A percentile compares a stretch with the other conserved stretches of the same genome.
Conservation (phyloP, 1,139 yeast species). For the Kodamaea sp. region DNA sequence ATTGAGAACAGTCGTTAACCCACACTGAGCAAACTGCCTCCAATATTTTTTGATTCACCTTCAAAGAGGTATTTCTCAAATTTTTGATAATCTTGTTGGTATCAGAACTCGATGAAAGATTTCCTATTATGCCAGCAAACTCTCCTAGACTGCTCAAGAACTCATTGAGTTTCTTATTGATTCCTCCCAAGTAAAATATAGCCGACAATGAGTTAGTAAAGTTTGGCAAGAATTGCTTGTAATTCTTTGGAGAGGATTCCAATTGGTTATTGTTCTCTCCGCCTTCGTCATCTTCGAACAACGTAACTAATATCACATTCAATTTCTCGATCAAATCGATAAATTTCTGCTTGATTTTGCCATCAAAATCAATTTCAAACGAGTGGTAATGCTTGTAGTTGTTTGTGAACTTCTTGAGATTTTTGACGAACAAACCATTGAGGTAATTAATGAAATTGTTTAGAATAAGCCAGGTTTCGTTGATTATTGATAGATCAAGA, state of each 20-base stretch:
- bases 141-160: slow-evolving; percentile 38
- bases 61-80: slow-evolving; percentile 33
- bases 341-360: slow-evolving; percentile 30
- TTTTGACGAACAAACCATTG: slow-evolving; percentile 32
- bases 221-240: slow-evolving; percentile 41
- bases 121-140: slow-evolving; percentile 36
- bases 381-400: slow-evolving; percentile 40
- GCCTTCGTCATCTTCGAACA: slow-evolving; percentile 34
- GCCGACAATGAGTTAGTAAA: slow-evolving; percentile 47
- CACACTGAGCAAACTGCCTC: slow-evolving; percentile 50
- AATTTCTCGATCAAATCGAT: slow-evolving; percentile 29
- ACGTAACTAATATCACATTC: slow-evolving; percentile 26
- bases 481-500: slow-evolving; percentile 44
- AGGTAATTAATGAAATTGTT: slow-evolving; percentile 39
- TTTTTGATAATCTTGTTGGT: slow-evolving; percentile 41
- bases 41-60: slow-evolving; percentile 41
- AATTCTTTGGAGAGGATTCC: slow-evolving; percentile 39
- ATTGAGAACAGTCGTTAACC: slow-evolving; percentile 51
- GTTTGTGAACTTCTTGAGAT: slow-evolving; percentile 36
- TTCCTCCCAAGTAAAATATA: slow-evolving; percentile 35
- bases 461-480: slow-evolving; percentile 49
- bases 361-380: slow-evolving; percentile 32
- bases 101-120: slow-evolving; percentile 31
- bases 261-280: slow-evolving; percentile 29
- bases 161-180: slow-evolving; percentile 31